These are phyloP conservation scores for Quercus parvula DNA, from an alignment of 306 rosid species.

Conservation along the genomic window DNA sequence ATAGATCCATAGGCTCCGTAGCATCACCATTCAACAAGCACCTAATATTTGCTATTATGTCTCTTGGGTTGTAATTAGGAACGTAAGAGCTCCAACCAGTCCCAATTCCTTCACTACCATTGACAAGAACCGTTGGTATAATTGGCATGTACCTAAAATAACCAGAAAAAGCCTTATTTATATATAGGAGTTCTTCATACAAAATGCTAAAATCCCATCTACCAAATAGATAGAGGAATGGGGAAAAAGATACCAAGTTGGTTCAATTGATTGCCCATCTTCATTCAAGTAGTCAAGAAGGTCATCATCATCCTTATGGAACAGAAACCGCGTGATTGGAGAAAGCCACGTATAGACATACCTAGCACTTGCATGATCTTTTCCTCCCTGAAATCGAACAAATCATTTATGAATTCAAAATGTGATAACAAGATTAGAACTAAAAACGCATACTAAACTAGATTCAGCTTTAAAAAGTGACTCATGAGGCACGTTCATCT, in stretches of 20 bases:
- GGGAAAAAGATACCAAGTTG: slow-evolving; percentile 55
- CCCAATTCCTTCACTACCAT: slow-evolving; percentile 96
- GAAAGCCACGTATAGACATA: slow-evolving; percentile 66
- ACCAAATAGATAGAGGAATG: background rate
- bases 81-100: slow-evolving; percentile 91
- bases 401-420: background rate
- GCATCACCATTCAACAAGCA: slow-evolving; percentile 54
- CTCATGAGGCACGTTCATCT: slow-evolving; percentile 2
- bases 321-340: slow-evolving; percentile 62
- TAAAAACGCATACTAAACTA: background rate
- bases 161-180: background rate
- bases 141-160: slow-evolving; percentile 73
- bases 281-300: slow-evolving; percentile 90
- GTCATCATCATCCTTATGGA: slow-evolving; percentile 76
- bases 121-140: slow-evolving; percentile 86
- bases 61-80: slow-evolving; percentile 93
- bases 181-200: background rate
- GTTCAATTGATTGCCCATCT: slow-evolving; percentile 86
- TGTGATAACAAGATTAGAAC: background rate
- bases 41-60: slow-evolving; percentile 72
- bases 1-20: slow-evolving; percentile 91
- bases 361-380: slow-evolving; percentile 91
- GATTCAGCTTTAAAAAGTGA: background rate
- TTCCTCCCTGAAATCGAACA: slow-evolving; percentile 67
- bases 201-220: background rate